Evolutionary conservation across 1,284 basidiomycete genomes (phyloP).

Genomic region (Porogramme epimiltina): DNA sequence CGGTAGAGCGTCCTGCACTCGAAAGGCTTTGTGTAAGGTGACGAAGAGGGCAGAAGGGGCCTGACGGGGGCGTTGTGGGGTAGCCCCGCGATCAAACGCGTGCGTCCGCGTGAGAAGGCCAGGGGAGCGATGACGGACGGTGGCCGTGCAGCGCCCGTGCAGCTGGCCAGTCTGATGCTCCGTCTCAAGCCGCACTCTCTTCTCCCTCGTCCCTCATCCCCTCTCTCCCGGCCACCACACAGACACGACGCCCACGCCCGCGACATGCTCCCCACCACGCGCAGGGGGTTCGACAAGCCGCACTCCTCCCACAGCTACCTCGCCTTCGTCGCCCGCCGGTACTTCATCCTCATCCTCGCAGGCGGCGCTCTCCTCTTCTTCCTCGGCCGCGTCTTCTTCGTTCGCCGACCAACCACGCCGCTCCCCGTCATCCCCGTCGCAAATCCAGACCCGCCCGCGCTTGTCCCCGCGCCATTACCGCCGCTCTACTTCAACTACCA

Average conservation of each 20-base stretch:
- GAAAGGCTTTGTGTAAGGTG: too few species aligned
- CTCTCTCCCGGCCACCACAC: neutral
- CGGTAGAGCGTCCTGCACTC: too few species aligned
- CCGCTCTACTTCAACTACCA: conserved; percentile 49
- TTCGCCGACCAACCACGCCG: neutral
- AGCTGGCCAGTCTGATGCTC: too few species aligned
- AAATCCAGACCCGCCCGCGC: neutral
- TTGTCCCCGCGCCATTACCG: conserved; percentile 29
- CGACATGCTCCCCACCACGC: neutral
- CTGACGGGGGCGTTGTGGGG: too few species aligned
- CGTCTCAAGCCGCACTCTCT: neutral
- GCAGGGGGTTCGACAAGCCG: neutral
- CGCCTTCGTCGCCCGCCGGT: neutral
- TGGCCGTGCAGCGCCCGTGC: too few species aligned
- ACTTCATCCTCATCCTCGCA: neutral
- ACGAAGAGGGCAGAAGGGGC: too few species aligned
- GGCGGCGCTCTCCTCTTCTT: neutral
- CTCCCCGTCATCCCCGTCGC: neutral
- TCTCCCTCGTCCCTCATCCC: neutral
- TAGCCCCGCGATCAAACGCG: too few species aligned
- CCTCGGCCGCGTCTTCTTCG: neutral
- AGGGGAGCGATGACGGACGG: too few species aligned
- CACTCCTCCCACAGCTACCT: neutral
- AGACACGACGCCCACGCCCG: neutral
- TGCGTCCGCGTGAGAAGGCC: too few species aligned